These are phyloP conservation scores for Wakefieldia striispora DNA, from an alignment of 768 basidiomycete genomes.

Conservation along the genomic window DNA sequence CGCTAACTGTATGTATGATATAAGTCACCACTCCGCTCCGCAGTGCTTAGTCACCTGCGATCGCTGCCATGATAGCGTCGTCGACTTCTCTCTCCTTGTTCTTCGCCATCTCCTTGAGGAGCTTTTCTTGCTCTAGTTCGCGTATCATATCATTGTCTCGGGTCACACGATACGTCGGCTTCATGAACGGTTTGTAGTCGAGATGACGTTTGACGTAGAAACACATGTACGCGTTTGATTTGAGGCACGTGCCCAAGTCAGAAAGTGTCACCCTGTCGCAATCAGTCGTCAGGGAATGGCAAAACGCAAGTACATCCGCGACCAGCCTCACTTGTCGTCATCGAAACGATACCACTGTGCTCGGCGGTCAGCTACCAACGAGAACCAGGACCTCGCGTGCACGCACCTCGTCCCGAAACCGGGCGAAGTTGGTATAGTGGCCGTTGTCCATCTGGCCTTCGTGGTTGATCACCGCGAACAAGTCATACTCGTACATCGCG, in stretches of 20 bases:
- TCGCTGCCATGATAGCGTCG: conserved; percentile 56
- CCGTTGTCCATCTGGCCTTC: conserved; percentile 94
- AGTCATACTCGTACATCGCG: conserved; percentile 82
- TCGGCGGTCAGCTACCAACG: not conserved
- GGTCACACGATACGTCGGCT: conserved; percentile 63
- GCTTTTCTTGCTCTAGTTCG: conserved; percentile 55
- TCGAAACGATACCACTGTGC: conserved; percentile 89
- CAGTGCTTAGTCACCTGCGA: conserved; percentile 24
- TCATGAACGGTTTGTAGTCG: conserved; percentile 73
- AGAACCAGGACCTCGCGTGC: not conserved
- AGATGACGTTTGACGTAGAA: conserved; percentile 91
- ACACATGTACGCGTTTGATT: conserved; percentile 87
- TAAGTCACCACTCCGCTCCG: not conserved
- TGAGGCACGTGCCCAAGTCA: conserved; percentile 62
- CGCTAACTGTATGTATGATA: not conserved
- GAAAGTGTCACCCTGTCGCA: conserved; percentile 64
- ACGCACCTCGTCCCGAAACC: conserved; percentile 81
- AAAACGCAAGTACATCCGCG: not conserved
- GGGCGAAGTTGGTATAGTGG: conserved; percentile 87
- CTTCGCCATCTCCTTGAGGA: conserved; percentile 51
- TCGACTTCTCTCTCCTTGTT: conserved; percentile 65
- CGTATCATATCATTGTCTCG: conserved; percentile 65
- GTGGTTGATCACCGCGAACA: conserved; percentile 92
- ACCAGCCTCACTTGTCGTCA: conserved; percentile 73
- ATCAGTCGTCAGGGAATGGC: not conserved